Evolutionary conservation across 306 rosid species (phyloP), one percentile per base, ranked within the genome.

Genomic region (Glycyrrhiza uralensis): DNA sequence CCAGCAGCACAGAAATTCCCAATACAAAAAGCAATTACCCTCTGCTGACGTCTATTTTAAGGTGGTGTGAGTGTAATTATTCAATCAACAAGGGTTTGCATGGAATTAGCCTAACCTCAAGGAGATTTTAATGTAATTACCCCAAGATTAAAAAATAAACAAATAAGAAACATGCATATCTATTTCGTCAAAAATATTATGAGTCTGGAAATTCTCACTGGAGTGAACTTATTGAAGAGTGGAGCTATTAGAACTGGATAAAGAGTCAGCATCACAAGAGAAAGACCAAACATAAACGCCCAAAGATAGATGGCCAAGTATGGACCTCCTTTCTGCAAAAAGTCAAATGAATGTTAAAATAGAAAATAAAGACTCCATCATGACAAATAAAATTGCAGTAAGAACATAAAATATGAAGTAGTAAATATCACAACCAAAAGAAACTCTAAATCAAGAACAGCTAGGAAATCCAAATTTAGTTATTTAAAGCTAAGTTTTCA

Each of bases 221-320:
- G 90, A 49, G 97, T 91, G 79, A 94, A 94, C 85, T 91, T 94
- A 72, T 94, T 94, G 79, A 94, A 94, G 58, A 94, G 94, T 50
- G 98, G 98, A 49, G 98, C 98, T 74, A 94, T 91, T 17, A 94
- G 87, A 79, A 94, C 72, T 38, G 98, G 98, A 81, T 87, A 94
- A 55, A 94, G n/a, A 8, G 98, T 89, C 97, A 94, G 92, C 96
- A 94, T 91, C 84, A 94, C 92, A 67, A 94, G 68, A 49, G 98
- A 91, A 76, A 94, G 89, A 64, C 80, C 88, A 69, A 94, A 91
- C 84, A 89, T 94, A 78, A 94, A 94, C 1, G 81, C 96, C 98
- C 98, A 94, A 39, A 94, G 98, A 85, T 94, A 94, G 81, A 94
- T 86, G 60, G 98, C 98, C 77, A 94, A 78, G 84, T 94, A 94